Percentiles rank a stretch among this genome's conserved stretches.
Evolutionary conservation across 139 green algal genomes (phyloP).

Genomic region (Volvox reticuliferus): DNA sequence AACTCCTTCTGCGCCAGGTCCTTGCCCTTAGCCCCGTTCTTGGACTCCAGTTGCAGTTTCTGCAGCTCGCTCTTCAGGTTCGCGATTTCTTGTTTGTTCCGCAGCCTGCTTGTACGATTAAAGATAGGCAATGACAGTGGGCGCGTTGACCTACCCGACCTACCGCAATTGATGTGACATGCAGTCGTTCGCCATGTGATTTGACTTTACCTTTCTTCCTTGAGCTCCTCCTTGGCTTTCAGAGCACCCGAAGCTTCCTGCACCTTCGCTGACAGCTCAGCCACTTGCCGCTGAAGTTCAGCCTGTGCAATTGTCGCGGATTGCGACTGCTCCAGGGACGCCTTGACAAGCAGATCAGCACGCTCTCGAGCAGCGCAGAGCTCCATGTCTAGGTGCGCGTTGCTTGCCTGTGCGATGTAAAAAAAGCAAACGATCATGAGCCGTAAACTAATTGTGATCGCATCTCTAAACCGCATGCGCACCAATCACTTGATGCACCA

Average conservation of each 20-base stretch:
- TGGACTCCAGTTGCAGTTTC: slow-evolving; percentile 78
- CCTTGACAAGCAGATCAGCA: slow-evolving; percentile 35
- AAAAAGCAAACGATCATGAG: too few relatives aligned
- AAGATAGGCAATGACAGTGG: too few relatives aligned
- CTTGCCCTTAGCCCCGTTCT: slow-evolving; percentile 76
- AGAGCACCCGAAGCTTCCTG: slow-evolving; percentile 74
- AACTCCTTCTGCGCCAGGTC: slow-evolving; percentile 79
- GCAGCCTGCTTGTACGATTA: neutral
- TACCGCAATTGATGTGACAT: neutral
- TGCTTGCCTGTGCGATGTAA: neutral
- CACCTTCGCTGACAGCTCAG: slow-evolving; percentile 74
- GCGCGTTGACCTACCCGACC: too few relatives aligned
- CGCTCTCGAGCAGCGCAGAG: slow-evolving; percentile 20
- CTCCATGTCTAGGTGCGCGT: slow-evolving; percentile 30
- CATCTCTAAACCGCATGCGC: too few relatives aligned
- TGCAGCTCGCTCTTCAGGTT: slow-evolving; percentile 63
- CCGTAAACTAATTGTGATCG: too few relatives aligned
- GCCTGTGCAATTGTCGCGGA: neutral
- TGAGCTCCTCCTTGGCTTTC: slow-evolving; percentile 84
- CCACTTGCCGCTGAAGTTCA: slow-evolving; percentile 52
- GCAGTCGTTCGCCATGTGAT: too few relatives aligned
- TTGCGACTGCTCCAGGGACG: slow-evolving; percentile 45
- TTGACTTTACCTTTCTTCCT: slow-evolving; percentile 72
- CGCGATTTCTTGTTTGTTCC: slow-evolving; percentile 78
- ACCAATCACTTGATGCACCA: too few relatives aligned